Evolutionary conservation across 1,284 basidiomycete genomes (phyloP).

Genomic region (Lignosus rhinocerotis): DNA sequence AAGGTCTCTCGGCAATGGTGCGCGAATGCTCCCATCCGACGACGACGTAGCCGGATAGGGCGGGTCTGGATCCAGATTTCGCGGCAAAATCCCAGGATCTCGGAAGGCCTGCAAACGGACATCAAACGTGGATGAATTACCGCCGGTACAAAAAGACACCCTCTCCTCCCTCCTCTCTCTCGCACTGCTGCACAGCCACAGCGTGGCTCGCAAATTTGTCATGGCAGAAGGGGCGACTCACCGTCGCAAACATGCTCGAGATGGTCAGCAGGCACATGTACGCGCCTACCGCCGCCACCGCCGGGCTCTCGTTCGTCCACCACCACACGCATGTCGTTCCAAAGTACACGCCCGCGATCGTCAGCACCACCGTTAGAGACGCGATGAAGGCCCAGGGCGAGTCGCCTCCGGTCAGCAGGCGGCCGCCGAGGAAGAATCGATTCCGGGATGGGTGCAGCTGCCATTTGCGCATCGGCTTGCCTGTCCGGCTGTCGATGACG

Average conservation of each 20-base stretch:
- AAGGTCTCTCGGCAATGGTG: conserved; percentile 79
- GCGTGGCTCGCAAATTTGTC: conserved; percentile 6
- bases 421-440: conserved; percentile 73
- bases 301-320: conserved; percentile 76
- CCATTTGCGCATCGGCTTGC: conserved; percentile 53
- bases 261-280: conserved; percentile 80
- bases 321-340: conserved; percentile 85
- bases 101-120: conserved; percentile 59
- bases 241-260: conserved; percentile 75
- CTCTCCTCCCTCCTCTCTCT: not conserved
- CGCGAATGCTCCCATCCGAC: conserved; percentile 58
- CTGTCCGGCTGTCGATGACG: conserved; percentile 40
- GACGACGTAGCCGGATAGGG: conserved; percentile 65
- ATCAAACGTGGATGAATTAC: conserved; percentile 11
- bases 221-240: conserved; percentile 37
- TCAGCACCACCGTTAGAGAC: conserved; percentile 61
- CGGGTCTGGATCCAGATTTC: conserved; percentile 82
- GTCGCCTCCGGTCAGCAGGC: conserved; percentile 82
- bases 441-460: conserved; percentile 69
- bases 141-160: not conserved
- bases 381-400: conserved; percentile 75
- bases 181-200: conserved; percentile 18
- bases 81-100: conserved; percentile 90
- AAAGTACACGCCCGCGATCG: conserved; percentile 78
- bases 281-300: conserved; percentile 71